Conservation (phyloP, 768 basidiomycete species). For the Naganishia vaughanmartiniae region DNA sequence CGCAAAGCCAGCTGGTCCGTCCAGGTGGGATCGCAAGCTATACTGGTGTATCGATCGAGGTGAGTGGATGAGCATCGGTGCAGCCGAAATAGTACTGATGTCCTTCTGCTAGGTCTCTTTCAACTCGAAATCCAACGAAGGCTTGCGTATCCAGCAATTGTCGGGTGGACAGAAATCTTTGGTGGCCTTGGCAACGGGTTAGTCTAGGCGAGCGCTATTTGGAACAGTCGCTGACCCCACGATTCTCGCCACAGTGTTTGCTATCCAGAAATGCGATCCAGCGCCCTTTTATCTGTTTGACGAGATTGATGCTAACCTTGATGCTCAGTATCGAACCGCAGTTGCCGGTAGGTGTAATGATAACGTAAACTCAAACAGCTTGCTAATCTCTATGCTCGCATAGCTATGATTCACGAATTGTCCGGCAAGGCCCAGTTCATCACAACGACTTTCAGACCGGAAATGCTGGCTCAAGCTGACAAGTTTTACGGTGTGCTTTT, state of each 20-base stretch:
- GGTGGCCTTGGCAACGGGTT: slow-evolving; percentile 89
- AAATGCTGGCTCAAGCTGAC: slow-evolving; percentile 92
- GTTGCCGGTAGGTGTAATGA: slow-evolving; percentile 70
- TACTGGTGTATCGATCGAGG: slow-evolving; percentile 94
- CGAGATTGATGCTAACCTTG: slow-evolving; percentile 98
- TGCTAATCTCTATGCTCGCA: neutral
- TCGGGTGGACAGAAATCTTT: slow-evolving; percentile 97
- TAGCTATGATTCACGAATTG: slow-evolving; percentile 91
- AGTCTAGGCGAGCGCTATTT: slow-evolving; percentile 24
- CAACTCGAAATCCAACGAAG: slow-evolving; percentile 97
- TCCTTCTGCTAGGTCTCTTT: slow-evolving; percentile 73
- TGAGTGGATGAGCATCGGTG: slow-evolving; percentile 42
- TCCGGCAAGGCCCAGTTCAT: slow-evolving; percentile 89
- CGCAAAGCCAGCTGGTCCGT: slow-evolving; percentile 15
- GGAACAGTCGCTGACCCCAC: slow-evolving; percentile 7
- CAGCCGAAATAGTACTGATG: neutral
- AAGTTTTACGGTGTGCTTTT: slow-evolving; percentile 97
- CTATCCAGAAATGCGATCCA: slow-evolving; percentile 98
- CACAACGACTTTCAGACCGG: slow-evolving; percentile 95
- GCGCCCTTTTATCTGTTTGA: slow-evolving; percentile 99
- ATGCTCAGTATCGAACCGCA: slow-evolving; percentile 94
- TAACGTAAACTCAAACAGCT: neutral
- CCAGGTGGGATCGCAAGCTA: slow-evolving; percentile 73
- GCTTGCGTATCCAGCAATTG: slow-evolving; percentile 89
- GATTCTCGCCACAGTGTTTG: slow-evolving; percentile 66